These are phyloP conservation scores for Carex myosuroides DNA, from an alignment of 176 grass and related monocot species.

Conservation along the genomic window DNA sequence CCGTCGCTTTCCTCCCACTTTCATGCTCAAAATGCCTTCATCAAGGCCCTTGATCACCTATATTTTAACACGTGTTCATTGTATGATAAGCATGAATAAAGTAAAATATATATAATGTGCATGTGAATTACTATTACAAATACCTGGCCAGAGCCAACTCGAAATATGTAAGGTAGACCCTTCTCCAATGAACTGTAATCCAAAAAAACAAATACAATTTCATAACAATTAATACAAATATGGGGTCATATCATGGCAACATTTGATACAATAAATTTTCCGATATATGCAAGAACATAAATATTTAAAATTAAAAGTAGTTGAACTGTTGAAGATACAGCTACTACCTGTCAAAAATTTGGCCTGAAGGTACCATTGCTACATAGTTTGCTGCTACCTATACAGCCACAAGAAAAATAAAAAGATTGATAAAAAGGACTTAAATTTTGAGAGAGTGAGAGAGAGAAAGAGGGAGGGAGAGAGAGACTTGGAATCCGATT, in stretches of 20 bases:
- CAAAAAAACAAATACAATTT: background rate
- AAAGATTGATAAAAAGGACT: background rate
- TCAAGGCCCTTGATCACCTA: conserved; percentile 93
- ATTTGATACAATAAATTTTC: background rate
- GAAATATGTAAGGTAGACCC: conserved; percentile 85
- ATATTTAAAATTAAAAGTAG: background rate
- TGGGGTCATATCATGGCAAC: background rate
- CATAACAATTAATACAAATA: background rate
- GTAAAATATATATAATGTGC: background rate
- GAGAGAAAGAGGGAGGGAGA: background rate
- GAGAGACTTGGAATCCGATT: conserved; percentile 71
- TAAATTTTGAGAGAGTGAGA: background rate
- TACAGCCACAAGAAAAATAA: conserved; percentile 6
- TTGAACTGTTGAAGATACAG: background rate
- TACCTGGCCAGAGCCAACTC: conserved; percentile 83
- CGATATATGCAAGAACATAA: background rate
- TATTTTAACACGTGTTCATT: background rate
- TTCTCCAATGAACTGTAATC: conserved; percentile 73
- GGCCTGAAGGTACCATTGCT: conserved; percentile 77
- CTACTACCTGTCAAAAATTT: conserved; percentile 83
- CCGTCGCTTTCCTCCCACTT: conserved; percentile 77
- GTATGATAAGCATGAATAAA: background rate
- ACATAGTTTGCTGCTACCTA: conserved; percentile 97
- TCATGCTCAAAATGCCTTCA: conserved; percentile 91
- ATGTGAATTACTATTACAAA: background rate